Percentiles rank a stretch among this genome's conserved stretches.
phyloP scores from a whole-genome alignment of 306 rosid genomes.

The Quercus berberidifolia region DNA sequence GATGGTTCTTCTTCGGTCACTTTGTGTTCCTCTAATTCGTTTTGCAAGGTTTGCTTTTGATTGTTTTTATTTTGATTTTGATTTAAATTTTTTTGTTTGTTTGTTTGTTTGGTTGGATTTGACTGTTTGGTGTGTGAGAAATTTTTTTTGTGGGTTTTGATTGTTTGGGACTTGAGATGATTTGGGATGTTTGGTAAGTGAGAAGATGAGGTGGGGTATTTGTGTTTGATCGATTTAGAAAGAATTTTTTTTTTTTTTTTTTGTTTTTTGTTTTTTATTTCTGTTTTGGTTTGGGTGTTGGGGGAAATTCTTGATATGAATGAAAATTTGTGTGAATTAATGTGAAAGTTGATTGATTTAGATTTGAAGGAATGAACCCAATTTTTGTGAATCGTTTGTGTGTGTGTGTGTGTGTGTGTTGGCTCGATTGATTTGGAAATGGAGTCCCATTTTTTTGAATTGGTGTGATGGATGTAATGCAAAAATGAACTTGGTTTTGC shows the following conservation, averaged over 20 bases:
- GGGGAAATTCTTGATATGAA: neutral
- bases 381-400: neutral
- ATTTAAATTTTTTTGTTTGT: neutral
- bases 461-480: neutral
- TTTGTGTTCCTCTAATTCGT: conserved; percentile 6
- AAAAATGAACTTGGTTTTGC: neutral
- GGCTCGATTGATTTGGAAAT: neutral
- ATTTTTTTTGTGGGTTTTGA: no score
- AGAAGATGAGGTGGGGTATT: neutral
- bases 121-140: neutral
- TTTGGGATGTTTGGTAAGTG: neutral
- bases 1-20: conserved; percentile 19
- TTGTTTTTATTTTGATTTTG: neutral
- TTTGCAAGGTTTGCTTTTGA: neutral
- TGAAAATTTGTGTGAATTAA: neutral
- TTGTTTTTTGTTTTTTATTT: neutral
- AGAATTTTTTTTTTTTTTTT: neutral
- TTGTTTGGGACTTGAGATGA: neutral
- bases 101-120: neutral
- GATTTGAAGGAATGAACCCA: neutral
- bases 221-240: neutral
- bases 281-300: neutral
- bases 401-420: neutral
- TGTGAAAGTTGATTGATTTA: neutral
- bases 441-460: neutral